A percentile compares a stretch with the other conserved stretches of the same genome.
These are phyloP conservation scores for Citrullus mucosospermus DNA, from an alignment of 306 rosid genomes.

Conservation along the genomic window DNA sequence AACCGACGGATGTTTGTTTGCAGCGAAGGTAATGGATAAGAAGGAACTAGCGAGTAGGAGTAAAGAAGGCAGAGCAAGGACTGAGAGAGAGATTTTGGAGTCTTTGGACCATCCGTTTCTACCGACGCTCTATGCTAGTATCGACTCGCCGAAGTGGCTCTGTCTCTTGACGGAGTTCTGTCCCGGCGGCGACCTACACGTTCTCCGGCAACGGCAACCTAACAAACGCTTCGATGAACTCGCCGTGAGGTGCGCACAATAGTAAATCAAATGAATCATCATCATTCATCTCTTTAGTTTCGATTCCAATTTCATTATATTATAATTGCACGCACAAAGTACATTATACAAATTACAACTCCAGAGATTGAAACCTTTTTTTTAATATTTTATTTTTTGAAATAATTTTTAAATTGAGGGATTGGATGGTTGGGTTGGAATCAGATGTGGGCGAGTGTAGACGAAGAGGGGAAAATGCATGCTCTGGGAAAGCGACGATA, in stretches of 20 bases:
- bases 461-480: not conserved
- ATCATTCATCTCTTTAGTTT: not conserved
- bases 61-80: slow-evolving; percentile 69
- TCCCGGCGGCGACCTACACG: slow-evolving; percentile 82
- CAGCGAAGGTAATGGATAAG: slow-evolving; percentile 86
- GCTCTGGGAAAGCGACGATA: slow-evolving; percentile 20
- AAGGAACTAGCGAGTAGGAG: slow-evolving; percentile 53
- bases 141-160: slow-evolving; percentile 54
- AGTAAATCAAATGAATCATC: not conserved
- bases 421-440: not conserved
- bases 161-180: slow-evolving; percentile 74
- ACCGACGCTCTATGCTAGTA: slow-evolving; percentile 67
- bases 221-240: slow-evolving; percentile 51
- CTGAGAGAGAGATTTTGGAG: slow-evolving; percentile 63
- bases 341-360: not conserved
- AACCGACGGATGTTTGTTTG: slow-evolving; percentile 27
- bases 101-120: slow-evolving; percentile 59
- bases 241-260: slow-evolving; percentile 62
- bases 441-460: slow-evolving; percentile 14
- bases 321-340: not conserved
- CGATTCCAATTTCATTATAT: not conserved
- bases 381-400: not conserved
- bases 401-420: not conserved
- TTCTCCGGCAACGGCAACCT: slow-evolving; percentile 72
- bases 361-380: not conserved